phyloP scores from a whole-genome alignment of 306 rosid genomes.

The Pterocarpus santalinus region DNA sequence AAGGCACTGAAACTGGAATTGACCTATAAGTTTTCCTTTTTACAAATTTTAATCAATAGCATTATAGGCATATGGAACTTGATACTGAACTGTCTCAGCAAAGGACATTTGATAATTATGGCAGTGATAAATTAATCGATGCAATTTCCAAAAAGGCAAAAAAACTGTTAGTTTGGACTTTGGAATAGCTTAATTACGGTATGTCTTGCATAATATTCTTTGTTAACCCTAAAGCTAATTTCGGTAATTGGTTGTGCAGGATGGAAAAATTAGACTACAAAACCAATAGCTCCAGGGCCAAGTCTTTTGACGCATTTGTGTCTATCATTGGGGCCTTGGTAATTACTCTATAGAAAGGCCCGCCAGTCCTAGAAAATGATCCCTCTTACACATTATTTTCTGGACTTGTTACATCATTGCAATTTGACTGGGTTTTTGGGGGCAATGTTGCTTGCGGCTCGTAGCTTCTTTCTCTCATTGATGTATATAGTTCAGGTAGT shows the following conservation, averaged over 20 bases:
- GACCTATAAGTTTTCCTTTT: no score
- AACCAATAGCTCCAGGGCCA: background rate
- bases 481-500: slow-evolving; percentile 7
- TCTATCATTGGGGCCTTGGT: background rate
- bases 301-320: background rate
- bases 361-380: background rate
- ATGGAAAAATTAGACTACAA: slow-evolving; percentile 17
- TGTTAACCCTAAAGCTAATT: background rate
- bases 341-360: background rate
- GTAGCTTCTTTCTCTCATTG: background rate
- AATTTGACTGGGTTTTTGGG: background rate
- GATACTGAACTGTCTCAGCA: no score
- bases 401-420: background rate
- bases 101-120: no score
- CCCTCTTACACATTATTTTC: background rate
- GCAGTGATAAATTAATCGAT: no score
- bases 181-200: background rate
- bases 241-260: background rate
- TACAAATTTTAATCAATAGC: no score
- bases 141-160: no score
- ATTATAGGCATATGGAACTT: no score
- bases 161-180: no score
- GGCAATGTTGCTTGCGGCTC: slow-evolving; percentile 3
- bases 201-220: background rate
- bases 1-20: no score